Base-by-base conservation (phyloP, 768 basidiomycete genomes). In the Pulveroboletus sp. region DNA sequence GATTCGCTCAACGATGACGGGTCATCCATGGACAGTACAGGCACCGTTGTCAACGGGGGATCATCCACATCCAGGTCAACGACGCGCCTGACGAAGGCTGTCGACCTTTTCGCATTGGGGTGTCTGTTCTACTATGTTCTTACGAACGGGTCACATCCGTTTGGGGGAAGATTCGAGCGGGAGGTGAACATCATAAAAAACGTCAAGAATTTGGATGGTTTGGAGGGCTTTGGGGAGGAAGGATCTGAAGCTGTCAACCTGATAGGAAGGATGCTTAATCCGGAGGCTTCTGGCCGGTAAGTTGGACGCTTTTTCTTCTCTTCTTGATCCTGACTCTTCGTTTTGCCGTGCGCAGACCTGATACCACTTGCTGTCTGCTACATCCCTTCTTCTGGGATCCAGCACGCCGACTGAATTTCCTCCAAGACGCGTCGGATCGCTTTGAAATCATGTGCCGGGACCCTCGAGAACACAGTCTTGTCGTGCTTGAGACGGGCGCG, bases 321-420 rank as follows among this genome's bases (percentile, higher is more conserved):
- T 24, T 22, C 16, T 41, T 32, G 12, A 48, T 57, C 43, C 41
- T 53, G 13, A 57, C 40, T 32, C 31, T 27, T 36, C 20, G 23
- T 35, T 27, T 43, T 12, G 19, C 22, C 16, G 24, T 24, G 5
- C 13, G 35, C 60, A 92, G 95, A 62, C 96, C 94, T 1, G 86
- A 93, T 56, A 95, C 94, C 7, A 81, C 80, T 12, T 81, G 81
- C n/a, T 89, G 87, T 67, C 76, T 98, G 17, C 72, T 88, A 19
- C 95, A 98, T 71, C 96, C 96, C 0, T 95, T 89, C 76, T 99
- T 97, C 75, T 99, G 96, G 96, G 85, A 93, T 47, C 73, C 93
- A 0, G 85, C 78, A 8, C 82, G 87, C 49, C 80, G 95, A 35
- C 72, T 99, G 5, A 83, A 80, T 43, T 99, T 99, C 77, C 74